phyloP scores from a whole-genome alignment of 768 basidiomycete species.

The Leccinellum albellum region DNA sequence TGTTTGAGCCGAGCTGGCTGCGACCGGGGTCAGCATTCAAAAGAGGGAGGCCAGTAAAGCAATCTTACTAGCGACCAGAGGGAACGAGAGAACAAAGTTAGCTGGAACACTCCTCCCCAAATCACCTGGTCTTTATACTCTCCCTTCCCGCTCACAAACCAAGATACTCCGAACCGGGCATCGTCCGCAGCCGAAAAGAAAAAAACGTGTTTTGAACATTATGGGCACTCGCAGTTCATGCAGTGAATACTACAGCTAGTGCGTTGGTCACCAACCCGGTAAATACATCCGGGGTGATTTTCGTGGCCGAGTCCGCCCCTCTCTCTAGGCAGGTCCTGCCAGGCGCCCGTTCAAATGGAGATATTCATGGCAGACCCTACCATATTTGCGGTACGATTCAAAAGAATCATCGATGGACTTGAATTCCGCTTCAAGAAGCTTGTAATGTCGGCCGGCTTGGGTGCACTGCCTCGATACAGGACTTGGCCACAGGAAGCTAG shows the following conservation, averaged over 20 bases:
- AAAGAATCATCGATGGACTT: not conserved
- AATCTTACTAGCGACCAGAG: not conserved
- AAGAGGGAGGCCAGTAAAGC: not conserved
- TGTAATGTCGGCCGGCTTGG: not conserved
- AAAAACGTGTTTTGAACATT: too few relatives aligned
- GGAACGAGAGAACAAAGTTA: not conserved
- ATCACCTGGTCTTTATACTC: conserved; percentile 6
- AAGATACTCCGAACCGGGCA: not conserved
- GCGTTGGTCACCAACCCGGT: too few relatives aligned
- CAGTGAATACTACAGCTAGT: too few relatives aligned
- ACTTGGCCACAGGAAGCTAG: conserved; percentile 1
- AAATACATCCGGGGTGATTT: not conserved
- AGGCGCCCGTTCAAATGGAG: not conserved
- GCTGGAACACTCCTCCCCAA: not conserved
- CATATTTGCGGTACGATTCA: not conserved
- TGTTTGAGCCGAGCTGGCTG: not conserved
- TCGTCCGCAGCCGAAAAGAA: not conserved
- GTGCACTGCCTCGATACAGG: not conserved
- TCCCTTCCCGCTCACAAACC: not conserved
- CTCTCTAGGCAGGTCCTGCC: not conserved
- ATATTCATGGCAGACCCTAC: not conserved
- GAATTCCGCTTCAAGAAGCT: not conserved
- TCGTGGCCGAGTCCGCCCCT: not conserved
- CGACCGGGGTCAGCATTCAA: not conserved
- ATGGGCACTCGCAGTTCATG: too few relatives aligned